Percentiles rank a stretch among this genome's conserved stretches.
phyloP scores from a whole-genome alignment of 176 grass and related monocot species.

The Aegilops speltoides region DNA sequence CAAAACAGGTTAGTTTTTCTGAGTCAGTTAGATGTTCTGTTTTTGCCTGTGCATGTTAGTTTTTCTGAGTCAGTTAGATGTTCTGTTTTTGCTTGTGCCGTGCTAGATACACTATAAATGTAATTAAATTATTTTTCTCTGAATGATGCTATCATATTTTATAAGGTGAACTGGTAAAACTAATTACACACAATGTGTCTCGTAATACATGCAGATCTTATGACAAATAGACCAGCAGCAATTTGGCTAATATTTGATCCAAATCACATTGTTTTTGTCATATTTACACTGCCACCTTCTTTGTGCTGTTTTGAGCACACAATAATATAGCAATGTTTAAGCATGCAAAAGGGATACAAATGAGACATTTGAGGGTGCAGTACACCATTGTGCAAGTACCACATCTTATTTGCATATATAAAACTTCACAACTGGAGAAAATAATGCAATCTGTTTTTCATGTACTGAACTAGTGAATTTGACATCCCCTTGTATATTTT shows the following conservation, averaged over 20 bases:
- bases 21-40: slow-evolving; percentile 1
- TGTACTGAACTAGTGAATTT: background rate
- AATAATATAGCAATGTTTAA: background rate
- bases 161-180: background rate
- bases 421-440: background rate
- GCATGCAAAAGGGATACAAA: background rate
- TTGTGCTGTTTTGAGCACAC: background rate
- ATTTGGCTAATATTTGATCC: background rate
- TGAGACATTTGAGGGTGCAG: background rate
- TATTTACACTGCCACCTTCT: background rate
- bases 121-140: background rate
- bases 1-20: slow-evolving; percentile 68
- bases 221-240: background rate
- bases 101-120: background rate
- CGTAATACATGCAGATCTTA: background rate
- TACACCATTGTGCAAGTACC: background rate
- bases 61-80: slow-evolving; percentile 19
- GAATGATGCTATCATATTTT: background rate
- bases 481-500: background rate
- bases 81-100: background rate
- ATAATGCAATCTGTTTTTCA: background rate
- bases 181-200: background rate
- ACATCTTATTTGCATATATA: too few species aligned
- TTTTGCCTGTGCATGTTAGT: slow-evolving; percentile 48
- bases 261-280: background rate